Percentiles rank a stretch among this genome's conserved stretches.
Evolutionary conservation across 495 filamentous ascomycete species (phyloP).

Genomic region (Trichoderma parareesei): DNA sequence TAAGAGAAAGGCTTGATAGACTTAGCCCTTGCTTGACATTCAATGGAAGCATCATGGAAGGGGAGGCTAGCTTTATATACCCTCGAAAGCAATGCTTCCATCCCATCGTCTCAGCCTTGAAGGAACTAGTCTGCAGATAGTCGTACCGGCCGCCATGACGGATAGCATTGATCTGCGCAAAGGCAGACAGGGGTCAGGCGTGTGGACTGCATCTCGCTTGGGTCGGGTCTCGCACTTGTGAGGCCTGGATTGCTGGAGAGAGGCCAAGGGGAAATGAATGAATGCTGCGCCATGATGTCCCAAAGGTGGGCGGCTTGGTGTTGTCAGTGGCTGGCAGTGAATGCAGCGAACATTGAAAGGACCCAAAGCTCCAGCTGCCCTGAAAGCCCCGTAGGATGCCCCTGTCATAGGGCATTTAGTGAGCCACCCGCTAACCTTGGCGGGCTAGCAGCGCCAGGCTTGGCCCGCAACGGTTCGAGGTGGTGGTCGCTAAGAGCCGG

Average conservation of each 20-base stretch:
- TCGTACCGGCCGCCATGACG: not conserved
- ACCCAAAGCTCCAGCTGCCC: not conserved
- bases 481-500: not conserved
- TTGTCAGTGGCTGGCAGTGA: too few species aligned
- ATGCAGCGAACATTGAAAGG: not conserved
- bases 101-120: not conserved
- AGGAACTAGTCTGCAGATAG: not conserved
- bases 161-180: not conserved
- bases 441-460: not conserved
- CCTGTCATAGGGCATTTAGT: not conserved
- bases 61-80: not conserved
- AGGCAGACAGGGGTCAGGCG: not conserved
- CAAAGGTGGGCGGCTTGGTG: too few species aligned
- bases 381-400: constrained; percentile 5
- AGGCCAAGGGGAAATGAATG: too few species aligned
- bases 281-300: constrained; percentile 1
- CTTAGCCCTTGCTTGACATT: too few species aligned
- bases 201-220: not conserved
- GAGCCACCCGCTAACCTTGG: not conserved
- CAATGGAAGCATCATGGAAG: too few species aligned
- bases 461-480: not conserved
- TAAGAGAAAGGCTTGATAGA: not conserved
- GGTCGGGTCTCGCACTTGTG: not conserved
- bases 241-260: too few species aligned
- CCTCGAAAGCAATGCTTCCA: not conserved